Evolutionary conservation across 2,329 filamentous ascomycete species (phyloP), one percentile per base, ranked within the genome.

Genomic region (Penicillium sp.): DNA sequence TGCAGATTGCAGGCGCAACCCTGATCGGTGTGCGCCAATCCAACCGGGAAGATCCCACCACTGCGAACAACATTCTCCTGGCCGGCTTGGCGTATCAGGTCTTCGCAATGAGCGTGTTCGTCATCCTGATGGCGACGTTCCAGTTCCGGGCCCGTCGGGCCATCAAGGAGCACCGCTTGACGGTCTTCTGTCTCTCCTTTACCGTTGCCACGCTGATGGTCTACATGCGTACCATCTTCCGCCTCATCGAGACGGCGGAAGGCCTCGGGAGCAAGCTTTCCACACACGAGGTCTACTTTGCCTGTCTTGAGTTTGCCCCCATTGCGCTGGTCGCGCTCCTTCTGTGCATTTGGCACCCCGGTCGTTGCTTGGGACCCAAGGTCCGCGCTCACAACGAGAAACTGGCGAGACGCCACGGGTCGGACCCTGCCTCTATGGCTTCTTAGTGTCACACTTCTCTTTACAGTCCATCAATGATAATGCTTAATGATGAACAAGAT

Each of bases 241-340:
- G 52, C 40, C 52, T 54, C 27, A 46, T 45, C 3, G 52, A 54
- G 40, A 54, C 52, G 2, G 43, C 43, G 0, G 50, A 54, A 25
- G 50, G 52, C 32, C 40, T 53, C 0, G 51, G 48, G 24, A 50
- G 50, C 11, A 52, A 53, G 24, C 13, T 54, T 12, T 52, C 51
- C 9, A 50, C 43, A 1, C 38, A 50, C 8, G 52, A 54, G 13
- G 47, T 54, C 9, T 54, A 48, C 25, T 54, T 54, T 27, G 52
- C 50, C 9, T 53, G 52, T 24, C 52, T 54, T 32, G 52, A 54
- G 29, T 54, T 54, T 9, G 50, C 52, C n/a, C 52, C 52, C 26
- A 46, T 54, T n/a, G 50, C 52, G 11, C 37, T 54, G 13, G 45
- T 53, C n/a, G 50, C 39, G 32, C 43, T 53, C 34, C 37, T 54